These are phyloP conservation scores for Nitzschia sp. DNA, from an alignment of 108 stramenopile genomes.

Conservation along the genomic window DNA sequence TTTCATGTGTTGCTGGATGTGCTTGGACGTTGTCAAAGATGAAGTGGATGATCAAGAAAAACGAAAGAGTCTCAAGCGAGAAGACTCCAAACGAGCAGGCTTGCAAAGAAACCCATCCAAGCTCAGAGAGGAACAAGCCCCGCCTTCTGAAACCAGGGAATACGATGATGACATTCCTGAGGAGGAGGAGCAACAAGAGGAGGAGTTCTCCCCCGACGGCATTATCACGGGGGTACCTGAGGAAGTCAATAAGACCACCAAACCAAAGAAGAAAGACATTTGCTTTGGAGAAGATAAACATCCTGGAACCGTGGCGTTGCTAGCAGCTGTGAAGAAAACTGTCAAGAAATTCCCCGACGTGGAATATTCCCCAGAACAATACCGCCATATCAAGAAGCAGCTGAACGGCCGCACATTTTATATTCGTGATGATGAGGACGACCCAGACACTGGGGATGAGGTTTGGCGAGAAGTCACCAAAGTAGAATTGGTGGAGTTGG, in stretches of 20 bases:
- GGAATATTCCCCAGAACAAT: conserved; percentile 24
- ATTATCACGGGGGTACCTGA: no score
- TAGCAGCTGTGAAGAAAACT: conserved; percentile 15
- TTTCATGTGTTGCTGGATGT: conserved; percentile 8
- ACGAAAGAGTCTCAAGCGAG: not conserved
- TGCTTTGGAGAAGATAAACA: conserved; percentile 27
- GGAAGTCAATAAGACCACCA: no score
- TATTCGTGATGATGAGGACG: not conserved
- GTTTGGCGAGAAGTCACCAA: conserved; percentile 23
- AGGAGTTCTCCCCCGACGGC: not conserved
- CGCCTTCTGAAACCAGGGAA: no score
- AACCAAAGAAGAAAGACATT: conserved; percentile 20
- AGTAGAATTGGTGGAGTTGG: conserved; percentile 16
- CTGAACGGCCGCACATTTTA: conserved; percentile 19
- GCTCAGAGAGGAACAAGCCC: no score
- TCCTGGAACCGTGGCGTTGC: conserved; percentile 26
- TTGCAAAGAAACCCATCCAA: no score
- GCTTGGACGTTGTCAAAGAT: not conserved
- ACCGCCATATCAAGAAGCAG: conserved; percentile 30
- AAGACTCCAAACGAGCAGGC: no score
- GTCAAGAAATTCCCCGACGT: conserved; percentile 13
- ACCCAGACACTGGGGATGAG: not conserved
- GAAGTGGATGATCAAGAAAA: not conserved
- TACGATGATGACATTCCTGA: not conserved
- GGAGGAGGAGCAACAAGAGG: not conserved